phyloP scores from a whole-genome alignment of 306 rosid genomes.

The Pyrus bretschneideri region DNA sequence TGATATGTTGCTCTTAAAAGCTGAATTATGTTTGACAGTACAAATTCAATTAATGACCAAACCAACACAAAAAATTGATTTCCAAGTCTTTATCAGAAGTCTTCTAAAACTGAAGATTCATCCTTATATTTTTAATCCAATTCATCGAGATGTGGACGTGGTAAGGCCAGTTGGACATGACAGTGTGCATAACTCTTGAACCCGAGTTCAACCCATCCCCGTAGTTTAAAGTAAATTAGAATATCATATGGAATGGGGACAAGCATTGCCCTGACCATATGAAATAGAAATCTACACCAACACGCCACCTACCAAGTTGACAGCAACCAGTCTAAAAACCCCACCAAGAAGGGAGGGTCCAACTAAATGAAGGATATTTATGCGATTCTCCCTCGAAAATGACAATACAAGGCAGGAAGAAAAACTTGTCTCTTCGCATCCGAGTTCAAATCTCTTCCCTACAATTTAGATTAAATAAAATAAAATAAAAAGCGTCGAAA shows the following conservation, averaged over 20 bases:
- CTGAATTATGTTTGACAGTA: not conserved
- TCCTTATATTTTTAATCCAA: not conserved
- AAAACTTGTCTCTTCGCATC: too few relatives aligned
- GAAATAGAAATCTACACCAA: conserved; percentile 1
- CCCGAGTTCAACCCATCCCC: too few relatives aligned
- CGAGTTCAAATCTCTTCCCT: too few relatives aligned
- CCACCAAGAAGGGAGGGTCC: conserved; percentile 35
- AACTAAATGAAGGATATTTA: conserved; percentile 14
- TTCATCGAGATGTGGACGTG: not conserved
- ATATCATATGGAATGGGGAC: conserved; percentile 1
- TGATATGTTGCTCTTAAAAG: not conserved
- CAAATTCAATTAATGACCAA: not conserved
- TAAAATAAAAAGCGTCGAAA: not conserved
- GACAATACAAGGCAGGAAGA: not conserved
- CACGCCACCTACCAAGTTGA: conserved; percentile 15
- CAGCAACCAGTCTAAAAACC: conserved; percentile 17
- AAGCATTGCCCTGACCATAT: not conserved
- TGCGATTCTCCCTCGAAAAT: conserved; percentile 5
- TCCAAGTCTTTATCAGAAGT: not conserved
- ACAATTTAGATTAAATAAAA: not conserved
- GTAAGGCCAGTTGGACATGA: too few relatives aligned
- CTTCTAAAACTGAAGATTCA: not conserved
- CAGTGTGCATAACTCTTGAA: too few relatives aligned
- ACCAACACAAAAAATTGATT: not conserved
- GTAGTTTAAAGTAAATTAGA: too few relatives aligned